Conservation (phyloP, 2,329 filamentous ascomycete genomes). For the Emergomyces pasteurianus region DNA sequence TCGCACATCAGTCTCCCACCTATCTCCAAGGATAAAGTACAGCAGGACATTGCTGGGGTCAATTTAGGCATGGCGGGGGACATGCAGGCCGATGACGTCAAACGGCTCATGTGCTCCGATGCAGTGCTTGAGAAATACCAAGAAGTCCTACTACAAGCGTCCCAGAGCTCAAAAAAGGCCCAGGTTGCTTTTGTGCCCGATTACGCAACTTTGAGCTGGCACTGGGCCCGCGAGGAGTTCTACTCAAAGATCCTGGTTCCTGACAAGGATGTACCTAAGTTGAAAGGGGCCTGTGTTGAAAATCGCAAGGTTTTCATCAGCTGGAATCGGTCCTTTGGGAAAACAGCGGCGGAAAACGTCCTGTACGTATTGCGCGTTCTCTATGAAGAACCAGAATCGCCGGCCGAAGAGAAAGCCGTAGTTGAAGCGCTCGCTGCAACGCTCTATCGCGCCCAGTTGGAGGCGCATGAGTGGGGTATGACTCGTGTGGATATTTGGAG, state of each 20-base stretch:
- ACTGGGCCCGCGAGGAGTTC: conserved; percentile 70
- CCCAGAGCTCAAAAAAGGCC: conserved; percentile 28
- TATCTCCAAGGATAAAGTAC: conserved; percentile 15
- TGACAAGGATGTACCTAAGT: conserved; percentile 35
- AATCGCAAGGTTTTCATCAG: conserved; percentile 26
- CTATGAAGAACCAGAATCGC: conserved; percentile 28
- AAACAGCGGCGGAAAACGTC: conserved; percentile 24
- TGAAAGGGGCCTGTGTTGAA: conserved; percentile 59
- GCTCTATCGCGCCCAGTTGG: conserved; percentile 52
- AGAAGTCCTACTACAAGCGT: conserved; percentile 42
- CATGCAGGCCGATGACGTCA: conserved; percentile 24
- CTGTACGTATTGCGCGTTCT: conserved; percentile 33
- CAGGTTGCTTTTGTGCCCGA: conserved; percentile 59
- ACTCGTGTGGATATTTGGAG: conserved; percentile 72
- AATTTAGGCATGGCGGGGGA: conserved; percentile 20
- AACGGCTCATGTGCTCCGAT: conserved; percentile 39
- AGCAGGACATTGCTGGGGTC: conserved; percentile 13
- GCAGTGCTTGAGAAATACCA: conserved; percentile 58
- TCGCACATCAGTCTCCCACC: conserved; percentile 56
- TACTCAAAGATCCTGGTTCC: conserved; percentile 54
- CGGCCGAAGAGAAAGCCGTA: conserved; percentile 36
- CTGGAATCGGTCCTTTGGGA: conserved; percentile 32
- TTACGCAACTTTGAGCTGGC: conserved; percentile 58
- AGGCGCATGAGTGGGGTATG: conserved; percentile 62
- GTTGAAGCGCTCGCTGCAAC: conserved; percentile 50